Evolutionary conservation across 345 rosid genomes (phyloP), one percentile per base, ranked within the genome.

Genomic region (Dimocarpus longan): DNA sequence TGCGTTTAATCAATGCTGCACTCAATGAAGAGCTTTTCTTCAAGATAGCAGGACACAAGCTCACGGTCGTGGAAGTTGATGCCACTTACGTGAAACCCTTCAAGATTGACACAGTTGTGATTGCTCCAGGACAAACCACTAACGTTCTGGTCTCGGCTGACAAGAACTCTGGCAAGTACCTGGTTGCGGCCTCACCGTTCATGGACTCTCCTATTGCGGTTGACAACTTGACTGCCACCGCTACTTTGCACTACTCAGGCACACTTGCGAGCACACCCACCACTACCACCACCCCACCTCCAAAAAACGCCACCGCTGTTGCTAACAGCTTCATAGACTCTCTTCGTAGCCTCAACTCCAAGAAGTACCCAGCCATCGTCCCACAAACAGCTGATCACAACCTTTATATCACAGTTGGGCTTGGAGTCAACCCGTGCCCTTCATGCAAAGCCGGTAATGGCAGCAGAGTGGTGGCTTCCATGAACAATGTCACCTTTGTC

Each of bases 1-100:
- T 93, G 9, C 88, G 97, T 12, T 70, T 95, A n/a, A 46, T 95
- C 91, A 93, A 92, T 10, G 98, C 98, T 82, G 98, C 98, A 79
- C 97, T 95, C 82, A 95, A 93, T 84, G 98, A 92, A 86, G 98
- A 95, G 78, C 93, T 95, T 44, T 95, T 95, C 87, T 93, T 95
- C 87, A 93, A 95, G 79, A 86, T 95, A 68, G 98, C 98, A 0
- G 98, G 98, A 1, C 98, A 95, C 83, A 80, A 82, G 59, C 88
- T 95, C 78, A 95, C 94, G 4, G 94, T 92, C 10, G 98, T 93
- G 0, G 98, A 95, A 83, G 98, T 95, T 9, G 98, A 95, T 46
- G 98, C 98, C 60, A 69, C 84, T 15, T 95, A 95, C 65, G 94
- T 95, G 12, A 95, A 95, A 78, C 98, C 98, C 18, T 89, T 95